phyloP scores from a whole-genome alignment of 345 rosid genomes.

The Salix koriyanagi region DNA sequence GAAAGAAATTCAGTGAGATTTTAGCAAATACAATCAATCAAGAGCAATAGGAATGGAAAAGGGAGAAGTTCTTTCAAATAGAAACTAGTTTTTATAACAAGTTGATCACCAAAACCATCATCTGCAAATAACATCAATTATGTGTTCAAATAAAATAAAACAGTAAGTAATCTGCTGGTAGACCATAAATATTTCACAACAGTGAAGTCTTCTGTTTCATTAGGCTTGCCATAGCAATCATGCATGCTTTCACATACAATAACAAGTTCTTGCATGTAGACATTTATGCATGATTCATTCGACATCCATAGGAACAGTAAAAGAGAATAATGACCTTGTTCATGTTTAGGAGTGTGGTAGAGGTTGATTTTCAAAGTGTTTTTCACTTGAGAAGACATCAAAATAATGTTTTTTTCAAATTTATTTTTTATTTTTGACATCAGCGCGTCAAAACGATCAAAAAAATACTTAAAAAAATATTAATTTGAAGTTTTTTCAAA shows the following conservation, averaged over 20 bases:
- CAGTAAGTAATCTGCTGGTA: background rate
- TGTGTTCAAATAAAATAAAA: background rate
- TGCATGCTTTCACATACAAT: background rate
- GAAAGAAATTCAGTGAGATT: background rate
- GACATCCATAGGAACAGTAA: background rate
- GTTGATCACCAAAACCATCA: background rate
- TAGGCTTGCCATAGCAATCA: background rate
- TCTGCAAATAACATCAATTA: background rate
- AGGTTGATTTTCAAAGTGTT: too few species aligned
- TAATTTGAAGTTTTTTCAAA: too few species aligned
- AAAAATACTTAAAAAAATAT: too few species aligned
- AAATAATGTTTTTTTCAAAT: too few species aligned
- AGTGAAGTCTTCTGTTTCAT: background rate
- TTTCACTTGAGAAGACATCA: too few species aligned
- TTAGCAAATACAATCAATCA: constrained; percentile 4
- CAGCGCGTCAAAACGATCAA: too few species aligned
- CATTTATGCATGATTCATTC: background rate
- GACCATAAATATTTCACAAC: background rate
- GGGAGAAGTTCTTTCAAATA: background rate
- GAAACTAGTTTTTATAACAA: background rate
- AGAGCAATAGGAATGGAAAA: background rate
- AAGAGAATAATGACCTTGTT: background rate
- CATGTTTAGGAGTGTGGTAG: too few species aligned
- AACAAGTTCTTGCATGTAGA: background rate
- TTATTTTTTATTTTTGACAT: too few species aligned